These are phyloP conservation scores for Buxus sempervirens DNA, from an alignment of 164 flowering plant genomes.

Conservation along the genomic window DNA sequence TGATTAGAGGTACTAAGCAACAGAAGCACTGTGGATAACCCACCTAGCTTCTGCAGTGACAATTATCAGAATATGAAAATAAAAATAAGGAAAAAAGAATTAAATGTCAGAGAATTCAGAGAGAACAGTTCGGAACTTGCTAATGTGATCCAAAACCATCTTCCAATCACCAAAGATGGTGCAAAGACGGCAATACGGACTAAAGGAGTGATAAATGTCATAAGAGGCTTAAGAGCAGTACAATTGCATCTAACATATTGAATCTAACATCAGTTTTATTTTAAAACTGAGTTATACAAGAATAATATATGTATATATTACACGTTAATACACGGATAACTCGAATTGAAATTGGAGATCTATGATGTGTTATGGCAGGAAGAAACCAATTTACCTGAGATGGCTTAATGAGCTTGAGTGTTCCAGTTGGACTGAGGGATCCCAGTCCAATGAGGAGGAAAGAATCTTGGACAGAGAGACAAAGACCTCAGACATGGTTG, in stretches of 20 bases:
- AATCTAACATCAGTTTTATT: no score
- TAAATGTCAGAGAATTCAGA: neutral
- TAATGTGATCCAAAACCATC: neutral
- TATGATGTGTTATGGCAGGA: no score
- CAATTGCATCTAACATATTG: no score
- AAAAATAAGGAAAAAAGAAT: no score
- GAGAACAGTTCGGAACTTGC: neutral
- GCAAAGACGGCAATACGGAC: neutral
- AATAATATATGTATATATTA: no score
- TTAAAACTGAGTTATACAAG: no score
- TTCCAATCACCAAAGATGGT: neutral
- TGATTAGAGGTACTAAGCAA: no score
- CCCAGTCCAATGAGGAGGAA: slow-evolving; percentile 66
- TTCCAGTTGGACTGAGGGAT: slow-evolving; percentile 49
- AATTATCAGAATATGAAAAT: no score
- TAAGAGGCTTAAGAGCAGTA: no score
- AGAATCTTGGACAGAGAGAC: slow-evolving; percentile 48
- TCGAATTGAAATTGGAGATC: neutral
- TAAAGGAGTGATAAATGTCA: no score
- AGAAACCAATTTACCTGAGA: slow-evolving; percentile 15
- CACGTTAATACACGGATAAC: neutral
- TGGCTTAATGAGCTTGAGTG: slow-evolving; percentile 32
- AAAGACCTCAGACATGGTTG: slow-evolving; percentile 43
- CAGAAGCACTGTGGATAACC: no score
- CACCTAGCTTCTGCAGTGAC: no score